A percentile compares a stretch with the other conserved stretches of the same genome.
These are phyloP conservation scores for Chalaropsis thielavioides DNA, from an alignment of 2,329 filamentous ascomycete species.

Conservation along the genomic window DNA sequence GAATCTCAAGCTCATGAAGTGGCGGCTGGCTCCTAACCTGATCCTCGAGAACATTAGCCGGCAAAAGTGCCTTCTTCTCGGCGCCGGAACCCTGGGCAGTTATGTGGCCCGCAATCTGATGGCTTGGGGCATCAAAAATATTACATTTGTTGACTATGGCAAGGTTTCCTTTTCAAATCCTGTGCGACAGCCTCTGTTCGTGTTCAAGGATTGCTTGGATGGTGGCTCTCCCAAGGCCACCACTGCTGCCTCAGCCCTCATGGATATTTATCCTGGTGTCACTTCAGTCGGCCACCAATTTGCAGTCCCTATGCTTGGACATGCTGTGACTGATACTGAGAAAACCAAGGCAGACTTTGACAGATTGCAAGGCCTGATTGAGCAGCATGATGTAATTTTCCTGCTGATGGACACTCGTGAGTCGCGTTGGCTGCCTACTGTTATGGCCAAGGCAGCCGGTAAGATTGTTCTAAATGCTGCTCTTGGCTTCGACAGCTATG, in stretches of 20 bases:
- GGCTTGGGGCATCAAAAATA: constrained; percentile 89
- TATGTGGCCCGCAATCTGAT: constrained; percentile 86
- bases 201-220: constrained; percentile 73
- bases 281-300: constrained; percentile 67
- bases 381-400: constrained; percentile 82
- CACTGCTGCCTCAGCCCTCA: constrained; percentile 64
- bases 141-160: constrained; percentile 92
- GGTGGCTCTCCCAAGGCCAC: constrained; percentile 75
- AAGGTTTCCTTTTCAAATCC: constrained; percentile 92
- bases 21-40: constrained; percentile 81
- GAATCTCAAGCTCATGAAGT: constrained; percentile 97
- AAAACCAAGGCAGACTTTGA: constrained; percentile 62
- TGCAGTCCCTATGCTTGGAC: constrained; percentile 88
- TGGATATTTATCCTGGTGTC: constrained; percentile 80
- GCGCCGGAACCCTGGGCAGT: constrained; percentile 82
- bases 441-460: constrained; percentile 83
- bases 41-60: constrained; percentile 79
- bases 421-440: constrained; percentile 84
- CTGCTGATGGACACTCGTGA: constrained; percentile 95
- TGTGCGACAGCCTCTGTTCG: constrained; percentile 83
- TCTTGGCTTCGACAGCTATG: constrained; percentile 88
- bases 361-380: constrained; percentile 57
- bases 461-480: constrained; percentile 97
- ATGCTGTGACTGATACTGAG: constrained; percentile 53
- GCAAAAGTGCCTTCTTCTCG: constrained; percentile 78